A percentile compares a stretch with the other conserved stretches of the same genome.
These are phyloP conservation scores for Gamarada debralockiae DNA, from an alignment of 495 filamentous ascomycete genomes.

Conservation along the genomic window DNA sequence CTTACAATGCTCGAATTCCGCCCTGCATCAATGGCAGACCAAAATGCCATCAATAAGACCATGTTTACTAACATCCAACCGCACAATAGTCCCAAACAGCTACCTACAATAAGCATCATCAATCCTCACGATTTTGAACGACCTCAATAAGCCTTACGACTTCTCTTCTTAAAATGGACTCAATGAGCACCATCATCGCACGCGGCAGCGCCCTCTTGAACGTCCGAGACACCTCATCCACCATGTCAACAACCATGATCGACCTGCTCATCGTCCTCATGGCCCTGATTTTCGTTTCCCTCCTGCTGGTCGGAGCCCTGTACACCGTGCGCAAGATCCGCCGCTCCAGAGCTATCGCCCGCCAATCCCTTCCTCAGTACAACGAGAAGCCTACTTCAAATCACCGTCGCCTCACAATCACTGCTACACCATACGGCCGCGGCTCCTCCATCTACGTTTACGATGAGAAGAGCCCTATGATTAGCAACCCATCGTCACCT, in stretches of 20 bases:
- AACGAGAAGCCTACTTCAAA: conserved; percentile 25
- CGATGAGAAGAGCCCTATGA: conserved; percentile 65
- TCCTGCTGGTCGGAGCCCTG: conserved; percentile 62
- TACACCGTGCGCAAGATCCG: conserved; percentile 68
- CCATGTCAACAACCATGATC: conserved; percentile 53
- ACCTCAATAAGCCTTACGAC: conserved; percentile 4
- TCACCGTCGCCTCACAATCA: conserved; percentile 65
- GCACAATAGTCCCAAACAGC: no score
- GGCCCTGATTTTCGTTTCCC: conserved; percentile 64
- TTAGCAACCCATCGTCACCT: conserved; percentile 68
- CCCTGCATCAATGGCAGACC: no score
- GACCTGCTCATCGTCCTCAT: conserved; percentile 78
- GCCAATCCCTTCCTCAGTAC: conserved; percentile 52
- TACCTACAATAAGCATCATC: no score
- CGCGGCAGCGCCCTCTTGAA: conserved; percentile 43
- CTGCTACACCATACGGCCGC: conserved; percentile 47
- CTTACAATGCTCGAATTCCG: no score
- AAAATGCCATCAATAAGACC: no score
- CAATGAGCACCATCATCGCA: conserved; percentile 23
- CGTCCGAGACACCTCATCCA: conserved; percentile 36
- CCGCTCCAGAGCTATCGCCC: conserved; percentile 35
- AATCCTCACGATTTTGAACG: not conserved
- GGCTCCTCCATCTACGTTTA: conserved; percentile 68
- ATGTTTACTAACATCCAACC: no score
- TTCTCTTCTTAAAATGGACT: conserved; percentile 15